Evolutionary conservation across 2,329 filamentous ascomycete species (phyloP).

Genomic region (Fusarium sp.): DNA sequence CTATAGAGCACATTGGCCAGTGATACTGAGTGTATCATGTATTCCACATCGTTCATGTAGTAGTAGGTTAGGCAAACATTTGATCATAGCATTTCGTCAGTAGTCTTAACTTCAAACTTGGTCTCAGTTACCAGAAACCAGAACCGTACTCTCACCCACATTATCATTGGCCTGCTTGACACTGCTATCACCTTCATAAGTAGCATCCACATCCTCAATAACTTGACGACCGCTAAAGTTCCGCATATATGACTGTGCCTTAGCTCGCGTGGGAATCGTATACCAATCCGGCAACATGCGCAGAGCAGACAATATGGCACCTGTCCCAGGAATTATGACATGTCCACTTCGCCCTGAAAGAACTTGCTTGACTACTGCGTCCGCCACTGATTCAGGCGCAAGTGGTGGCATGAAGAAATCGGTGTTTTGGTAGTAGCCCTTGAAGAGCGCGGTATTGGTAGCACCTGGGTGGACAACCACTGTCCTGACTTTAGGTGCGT

Average conservation of each 20-base stretch:
- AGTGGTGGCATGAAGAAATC: conserved; percentile 53
- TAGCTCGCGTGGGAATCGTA: conserved; percentile 64
- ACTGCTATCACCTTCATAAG: conserved; percentile 49
- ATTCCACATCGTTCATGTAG: no score
- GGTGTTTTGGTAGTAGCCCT: conserved; percentile 68
- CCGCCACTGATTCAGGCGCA: conserved; percentile 58
- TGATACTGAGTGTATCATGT: no score
- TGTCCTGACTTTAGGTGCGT: conserved; percentile 73
- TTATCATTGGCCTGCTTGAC: conserved; percentile 41
- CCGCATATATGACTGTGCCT: conserved; percentile 57
- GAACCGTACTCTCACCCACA: conserved; percentile 53
- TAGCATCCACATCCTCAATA: conserved; percentile 58
- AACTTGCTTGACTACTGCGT: conserved; percentile 63
- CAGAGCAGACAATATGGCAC: conserved; percentile 57
- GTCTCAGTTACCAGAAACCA: conserved; percentile 50
- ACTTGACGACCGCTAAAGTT: conserved; percentile 62
- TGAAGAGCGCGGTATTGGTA: conserved; percentile 54
- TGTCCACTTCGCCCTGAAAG: conserved; percentile 62
- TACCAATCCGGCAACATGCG: conserved; percentile 73
- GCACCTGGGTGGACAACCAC: conserved; percentile 71
- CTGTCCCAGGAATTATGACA: conserved; percentile 60
- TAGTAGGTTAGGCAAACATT: background rate
- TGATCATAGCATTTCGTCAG: background rate
- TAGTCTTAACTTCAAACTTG: background rate
- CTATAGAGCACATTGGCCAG: no score